phyloP scores from a whole-genome alignment of 1,284 basidiomycete species.

The Sporisorium iseilematis-ciliati region DNA sequence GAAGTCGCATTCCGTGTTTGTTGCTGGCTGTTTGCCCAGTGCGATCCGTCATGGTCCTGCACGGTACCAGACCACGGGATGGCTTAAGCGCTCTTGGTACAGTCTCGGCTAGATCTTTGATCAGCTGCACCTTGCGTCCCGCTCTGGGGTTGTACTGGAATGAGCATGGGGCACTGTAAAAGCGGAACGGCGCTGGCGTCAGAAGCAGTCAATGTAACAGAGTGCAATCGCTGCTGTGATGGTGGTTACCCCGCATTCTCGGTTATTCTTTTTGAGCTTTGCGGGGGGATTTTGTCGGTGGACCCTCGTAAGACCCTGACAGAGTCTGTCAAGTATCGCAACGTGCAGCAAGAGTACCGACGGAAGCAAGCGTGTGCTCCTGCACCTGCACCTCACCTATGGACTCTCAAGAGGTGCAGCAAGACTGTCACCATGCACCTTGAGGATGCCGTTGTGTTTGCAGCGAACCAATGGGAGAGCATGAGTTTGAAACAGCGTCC shows the following conservation, averaged over 20 bases:
- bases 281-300: background rate
- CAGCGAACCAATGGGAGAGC: background rate
- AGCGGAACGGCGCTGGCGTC: background rate
- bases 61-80: background rate
- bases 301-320: background rate
- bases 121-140: conserved; percentile 4
- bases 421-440: background rate
- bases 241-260: conserved; percentile 16
- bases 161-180: background rate
- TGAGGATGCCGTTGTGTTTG: background rate
- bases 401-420: background rate
- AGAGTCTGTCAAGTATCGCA: background rate
- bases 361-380: background rate
- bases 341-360: background rate
- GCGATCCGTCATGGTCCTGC: background rate
- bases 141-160: background rate
- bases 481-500: background rate
- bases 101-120: background rate
- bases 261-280: background rate
- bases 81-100: background rate
- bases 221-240: background rate
- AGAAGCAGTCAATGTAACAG: background rate
- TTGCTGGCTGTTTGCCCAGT: no score
- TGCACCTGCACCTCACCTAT: background rate
- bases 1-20: no score